Evolutionary conservation across 2,329 filamentous ascomycete species (phyloP).

Genomic region (Xylaria sp.): DNA sequence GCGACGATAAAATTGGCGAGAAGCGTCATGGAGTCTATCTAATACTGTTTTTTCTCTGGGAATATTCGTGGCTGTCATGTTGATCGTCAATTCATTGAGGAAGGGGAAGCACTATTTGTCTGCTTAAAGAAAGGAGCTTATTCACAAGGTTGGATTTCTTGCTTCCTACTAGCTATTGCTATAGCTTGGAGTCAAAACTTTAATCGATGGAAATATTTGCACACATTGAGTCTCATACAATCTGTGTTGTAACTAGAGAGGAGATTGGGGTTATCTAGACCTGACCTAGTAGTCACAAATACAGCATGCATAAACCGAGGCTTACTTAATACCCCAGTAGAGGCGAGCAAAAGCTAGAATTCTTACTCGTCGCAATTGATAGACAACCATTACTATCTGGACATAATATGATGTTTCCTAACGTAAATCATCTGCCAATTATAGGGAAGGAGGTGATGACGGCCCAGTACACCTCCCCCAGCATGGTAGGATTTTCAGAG

Average conservation of each 20-base stretch:
- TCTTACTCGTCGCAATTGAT: neutral
- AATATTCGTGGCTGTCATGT: neutral
- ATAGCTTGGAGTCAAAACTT: neutral
- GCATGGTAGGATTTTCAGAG: neutral
- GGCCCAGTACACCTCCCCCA: neutral
- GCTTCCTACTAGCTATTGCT: neutral
- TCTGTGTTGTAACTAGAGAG: neutral
- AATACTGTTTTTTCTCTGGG: neutral
- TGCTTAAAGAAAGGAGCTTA: neutral
- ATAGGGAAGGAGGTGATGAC: neutral
- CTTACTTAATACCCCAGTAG: slow-evolving; percentile 17
- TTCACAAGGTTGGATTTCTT: neutral
- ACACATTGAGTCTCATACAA: neutral
- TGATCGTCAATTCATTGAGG: neutral
- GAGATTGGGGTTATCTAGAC: neutral
- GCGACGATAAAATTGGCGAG: slow-evolving; percentile 18
- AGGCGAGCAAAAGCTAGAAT: neutral
- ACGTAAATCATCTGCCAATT: slow-evolving; percentile 2
- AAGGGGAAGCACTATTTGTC: neutral
- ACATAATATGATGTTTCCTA: neutral
- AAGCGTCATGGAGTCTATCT: slow-evolving; percentile 18
- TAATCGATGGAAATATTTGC: neutral
- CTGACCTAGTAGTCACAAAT: neutral
- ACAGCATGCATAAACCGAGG: slow-evolving; percentile 18
- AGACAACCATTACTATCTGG: neutral